Evolutionary conservation across 2,329 filamentous ascomycete genomes (phyloP).

Genomic region (Trichoderma koningiopsis): DNA sequence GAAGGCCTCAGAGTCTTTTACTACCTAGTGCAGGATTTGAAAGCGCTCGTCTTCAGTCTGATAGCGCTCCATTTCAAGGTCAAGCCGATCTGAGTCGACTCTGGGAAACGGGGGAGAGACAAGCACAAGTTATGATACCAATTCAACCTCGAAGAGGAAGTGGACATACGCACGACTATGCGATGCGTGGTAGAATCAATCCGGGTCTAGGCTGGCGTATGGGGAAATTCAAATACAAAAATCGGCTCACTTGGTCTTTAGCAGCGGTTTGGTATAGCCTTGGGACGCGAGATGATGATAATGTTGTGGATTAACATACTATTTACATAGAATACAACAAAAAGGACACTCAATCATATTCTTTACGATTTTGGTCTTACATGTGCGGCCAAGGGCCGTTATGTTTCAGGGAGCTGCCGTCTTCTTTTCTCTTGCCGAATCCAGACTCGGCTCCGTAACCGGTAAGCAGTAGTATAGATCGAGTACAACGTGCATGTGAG

Average conservation of each 20-base stretch:
- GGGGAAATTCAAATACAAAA: conserved; percentile 10
- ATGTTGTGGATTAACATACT: neutral
- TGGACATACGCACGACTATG: conserved; percentile 1
- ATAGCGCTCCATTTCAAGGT: conserved; percentile 98
- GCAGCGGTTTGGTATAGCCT: neutral
- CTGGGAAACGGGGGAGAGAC: conserved; percentile 28
- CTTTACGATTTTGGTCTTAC: neutral
- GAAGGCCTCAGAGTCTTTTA: conserved; percentile 97
- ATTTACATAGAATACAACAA: neutral
- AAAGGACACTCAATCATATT: neutral
- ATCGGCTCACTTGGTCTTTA: neutral
- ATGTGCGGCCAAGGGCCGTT: neutral
- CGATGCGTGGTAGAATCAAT: neutral
- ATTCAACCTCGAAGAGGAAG: conserved; percentile 5
- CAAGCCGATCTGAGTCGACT: conserved; percentile 65
- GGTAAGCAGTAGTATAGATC: neutral
- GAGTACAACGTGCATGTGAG: neutral
- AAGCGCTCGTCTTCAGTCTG: conserved; percentile 93
- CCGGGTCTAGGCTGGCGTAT: conserved; percentile 9
- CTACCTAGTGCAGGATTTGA: conserved; percentile 96
- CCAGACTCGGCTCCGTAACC: neutral
- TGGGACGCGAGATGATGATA: neutral
- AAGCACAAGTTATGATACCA: conserved; percentile 25
- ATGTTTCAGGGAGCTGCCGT: neutral
- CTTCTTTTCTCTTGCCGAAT: neutral